Conservation (phyloP, 495 filamentous ascomycete species). For the Neurospora sp. region DNA sequence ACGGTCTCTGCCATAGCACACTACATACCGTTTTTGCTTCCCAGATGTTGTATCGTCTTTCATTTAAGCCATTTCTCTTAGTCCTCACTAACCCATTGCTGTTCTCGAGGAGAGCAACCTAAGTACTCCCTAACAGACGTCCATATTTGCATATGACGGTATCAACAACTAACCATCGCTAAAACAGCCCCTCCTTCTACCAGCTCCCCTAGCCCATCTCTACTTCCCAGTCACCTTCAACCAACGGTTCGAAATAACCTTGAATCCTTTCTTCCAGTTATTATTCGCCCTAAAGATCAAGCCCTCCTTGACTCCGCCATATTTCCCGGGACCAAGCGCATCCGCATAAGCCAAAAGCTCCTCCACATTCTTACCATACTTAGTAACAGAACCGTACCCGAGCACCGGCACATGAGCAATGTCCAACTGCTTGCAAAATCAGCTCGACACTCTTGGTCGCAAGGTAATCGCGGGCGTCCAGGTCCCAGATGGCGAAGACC, state of each 20-base stretch:
- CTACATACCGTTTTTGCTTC: too few species aligned
- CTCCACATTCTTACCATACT: neutral
- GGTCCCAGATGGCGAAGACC: slow-evolving; percentile 14
- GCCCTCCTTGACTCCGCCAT: slow-evolving; percentile 10
- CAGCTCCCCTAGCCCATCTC: neutral
- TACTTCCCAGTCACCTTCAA: slow-evolving; percentile 7
- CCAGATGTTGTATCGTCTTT: too few species aligned
- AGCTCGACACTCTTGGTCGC: neutral
- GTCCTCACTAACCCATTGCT: too few species aligned
- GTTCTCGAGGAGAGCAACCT: neutral
- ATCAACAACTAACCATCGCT: neutral
- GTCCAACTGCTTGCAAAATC: slow-evolving; percentile 6
- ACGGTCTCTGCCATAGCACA: too few species aligned
- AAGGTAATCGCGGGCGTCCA: slow-evolving; percentile 7
- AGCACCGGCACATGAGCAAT: slow-evolving; percentile 10
- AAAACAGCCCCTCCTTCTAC: neutral
- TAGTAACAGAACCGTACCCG: neutral
- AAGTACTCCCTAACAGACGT: neutral
- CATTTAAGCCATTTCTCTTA: too few species aligned
- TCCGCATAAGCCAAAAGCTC: slow-evolving; percentile 13
- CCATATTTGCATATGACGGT: neutral
- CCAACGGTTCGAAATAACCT: slow-evolving; percentile 21
- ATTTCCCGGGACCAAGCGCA: neutral
- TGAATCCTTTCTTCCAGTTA: slow-evolving; percentile 1
- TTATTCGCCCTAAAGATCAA: slow-evolving; percentile 11